phyloP scores from a whole-genome alignment of 768 basidiomycete genomes.

The Megacollybia marginata region DNA sequence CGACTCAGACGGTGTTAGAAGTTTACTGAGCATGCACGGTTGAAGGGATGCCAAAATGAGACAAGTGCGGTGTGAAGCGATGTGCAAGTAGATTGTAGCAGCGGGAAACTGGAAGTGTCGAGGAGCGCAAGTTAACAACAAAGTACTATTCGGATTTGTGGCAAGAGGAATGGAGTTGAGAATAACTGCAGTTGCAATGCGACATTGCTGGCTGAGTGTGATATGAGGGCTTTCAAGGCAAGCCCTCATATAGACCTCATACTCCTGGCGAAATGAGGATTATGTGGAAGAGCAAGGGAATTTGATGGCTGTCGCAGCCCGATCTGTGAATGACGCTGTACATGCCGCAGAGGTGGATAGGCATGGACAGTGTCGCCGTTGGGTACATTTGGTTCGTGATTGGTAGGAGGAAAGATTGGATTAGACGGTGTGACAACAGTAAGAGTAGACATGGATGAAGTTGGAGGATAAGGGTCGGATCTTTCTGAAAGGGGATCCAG shows the following conservation, averaged over 20 bases:
- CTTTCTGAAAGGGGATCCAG: conserved; percentile 42
- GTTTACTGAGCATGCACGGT: no score
- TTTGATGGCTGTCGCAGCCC: conserved; percentile 36
- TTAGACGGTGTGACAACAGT: conserved; percentile 16
- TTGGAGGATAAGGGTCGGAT: neutral
- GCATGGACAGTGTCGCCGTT: neutral
- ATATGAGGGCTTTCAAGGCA: conserved; percentile 90
- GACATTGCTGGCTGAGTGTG: conserved; percentile 85
- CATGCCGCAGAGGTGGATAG: conserved; percentile 1
- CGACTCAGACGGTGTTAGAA: no score
- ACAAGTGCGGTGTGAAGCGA: conserved; percentile 93
- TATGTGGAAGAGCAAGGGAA: conserved; percentile 2
- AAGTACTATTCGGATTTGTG: conserved; percentile 94
- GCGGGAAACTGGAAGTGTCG: conserved; percentile 90
- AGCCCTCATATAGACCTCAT: conserved; percentile 94
- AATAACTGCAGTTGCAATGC: conserved; percentile 89
- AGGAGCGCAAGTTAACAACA: conserved; percentile 95
- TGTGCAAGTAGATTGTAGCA: conserved; percentile 92
- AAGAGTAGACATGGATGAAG: conserved; percentile 4
- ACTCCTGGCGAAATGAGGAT: no score
- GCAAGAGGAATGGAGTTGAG: conserved; percentile 96
- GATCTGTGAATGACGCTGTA: conserved; percentile 26
- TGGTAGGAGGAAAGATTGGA: conserved; percentile 27
- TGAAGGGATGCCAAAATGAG: conserved; percentile 95
- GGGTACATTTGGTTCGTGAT: neutral